A percentile compares a stretch with the other conserved stretches of the same genome.
phyloP scores from a whole-genome alignment of 768 basidiomycete genomes.

The Saitozyma podzolica region DNA sequence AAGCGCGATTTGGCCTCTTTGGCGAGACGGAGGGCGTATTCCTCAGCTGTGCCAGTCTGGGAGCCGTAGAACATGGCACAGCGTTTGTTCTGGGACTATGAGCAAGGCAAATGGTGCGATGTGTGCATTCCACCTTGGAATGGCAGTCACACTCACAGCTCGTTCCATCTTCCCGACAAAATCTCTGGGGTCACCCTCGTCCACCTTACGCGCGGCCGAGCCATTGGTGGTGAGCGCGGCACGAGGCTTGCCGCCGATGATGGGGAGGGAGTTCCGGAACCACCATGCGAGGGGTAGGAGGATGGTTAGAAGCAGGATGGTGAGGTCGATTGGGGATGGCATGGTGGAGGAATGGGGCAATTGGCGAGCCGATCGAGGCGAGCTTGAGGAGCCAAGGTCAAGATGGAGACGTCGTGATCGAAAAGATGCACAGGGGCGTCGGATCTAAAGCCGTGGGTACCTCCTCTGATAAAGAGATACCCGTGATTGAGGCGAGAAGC shows the following conservation, averaged over 20 bases:
- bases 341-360: conserved; percentile 24
- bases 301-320: conserved; percentile 54
- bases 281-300: conserved; percentile 54
- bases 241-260: conserved; percentile 37
- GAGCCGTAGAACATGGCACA: conserved; percentile 87
- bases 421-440: too few species aligned
- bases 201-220: conserved; percentile 48
- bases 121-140: neutral
- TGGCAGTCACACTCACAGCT: conserved; percentile 63
- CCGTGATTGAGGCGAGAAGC: too few species aligned
- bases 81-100: conserved; percentile 26
- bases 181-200: conserved; percentile 85
- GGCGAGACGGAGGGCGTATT: conserved; percentile 91
- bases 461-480: too few species aligned
- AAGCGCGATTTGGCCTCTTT: conserved; percentile 98
- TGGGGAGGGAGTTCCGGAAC: conserved; percentile 44
- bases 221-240: conserved; percentile 7
- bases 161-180: conserved; percentile 94
- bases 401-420: too few species aligned
- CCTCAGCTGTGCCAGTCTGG: conserved; percentile 97
- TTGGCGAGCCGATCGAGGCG: too few species aligned
- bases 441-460: too few species aligned
- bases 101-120: neutral
- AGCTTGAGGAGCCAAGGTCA: too few species aligned
- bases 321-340: conserved; percentile 48